Evolutionary conservation across 2,329 filamentous ascomycete genomes (phyloP).

Genomic region (Diaporthe eres): DNA sequence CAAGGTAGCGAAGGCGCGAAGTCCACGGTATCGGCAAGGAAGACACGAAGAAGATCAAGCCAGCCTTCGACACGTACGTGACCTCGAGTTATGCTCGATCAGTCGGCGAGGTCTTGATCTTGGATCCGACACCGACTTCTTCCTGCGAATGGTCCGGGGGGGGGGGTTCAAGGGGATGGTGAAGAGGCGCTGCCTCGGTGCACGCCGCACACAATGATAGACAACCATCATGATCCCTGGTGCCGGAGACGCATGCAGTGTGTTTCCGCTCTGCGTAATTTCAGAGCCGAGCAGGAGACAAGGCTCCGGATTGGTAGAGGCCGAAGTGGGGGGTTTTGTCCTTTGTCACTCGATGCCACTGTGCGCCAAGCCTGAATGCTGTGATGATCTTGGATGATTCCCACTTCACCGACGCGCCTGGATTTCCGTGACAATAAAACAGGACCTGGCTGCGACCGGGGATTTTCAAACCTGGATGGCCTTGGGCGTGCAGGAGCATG

Average conservation of each 20-base stretch:
- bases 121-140: not conserved
- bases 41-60: not conserved
- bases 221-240: conserved; percentile 39
- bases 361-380: conserved; percentile 19
- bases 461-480: not conserved
- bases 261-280: conserved; percentile 39
- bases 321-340: conserved; percentile 17
- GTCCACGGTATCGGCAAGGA: not conserved
- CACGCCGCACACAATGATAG: not conserved
- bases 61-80: not conserved
- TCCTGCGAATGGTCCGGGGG: not conserved
- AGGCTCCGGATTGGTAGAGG: conserved; percentile 34
- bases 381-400: conserved; percentile 31
- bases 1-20: not conserved
- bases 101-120: not conserved
- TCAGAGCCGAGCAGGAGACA: conserved; percentile 12
- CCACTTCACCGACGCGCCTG: conserved; percentile 30
- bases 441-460: conserved; percentile 14
- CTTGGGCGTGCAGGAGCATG: not conserved
- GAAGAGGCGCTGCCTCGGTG: not conserved
- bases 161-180: too few relatives aligned
- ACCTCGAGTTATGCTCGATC: not conserved
- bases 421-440: not conserved
- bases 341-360: conserved; percentile 23
- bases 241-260: conserved; percentile 21